Conservation (phyloP, 2,329 filamentous ascomycete species). For the Mycosphaerella sp. region DNA sequence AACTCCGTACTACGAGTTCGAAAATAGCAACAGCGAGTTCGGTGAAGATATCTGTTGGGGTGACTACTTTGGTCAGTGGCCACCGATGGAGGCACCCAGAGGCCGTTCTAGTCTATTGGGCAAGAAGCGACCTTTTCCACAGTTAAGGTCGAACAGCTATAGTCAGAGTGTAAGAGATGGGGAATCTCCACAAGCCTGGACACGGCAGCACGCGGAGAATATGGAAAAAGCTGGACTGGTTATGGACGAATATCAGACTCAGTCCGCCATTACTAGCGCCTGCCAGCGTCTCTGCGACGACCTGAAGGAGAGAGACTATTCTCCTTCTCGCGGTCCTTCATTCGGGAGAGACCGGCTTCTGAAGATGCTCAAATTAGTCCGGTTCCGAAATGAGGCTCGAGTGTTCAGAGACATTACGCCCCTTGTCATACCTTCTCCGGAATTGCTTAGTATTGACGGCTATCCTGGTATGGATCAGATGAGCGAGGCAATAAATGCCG, state of each 20-base stretch:
- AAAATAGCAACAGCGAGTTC: slow-evolving; percentile 1
- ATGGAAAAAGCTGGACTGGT: slow-evolving; percentile 15
- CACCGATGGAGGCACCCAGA: neutral
- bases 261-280: slow-evolving; percentile 4
- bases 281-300: slow-evolving; percentile 10
- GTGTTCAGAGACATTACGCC: slow-evolving; percentile 6
- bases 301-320: neutral
- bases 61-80: slow-evolving; percentile 11
- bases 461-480: slow-evolving; percentile 1
- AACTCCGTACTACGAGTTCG: neutral
- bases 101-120: neutral
- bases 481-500: slow-evolving; percentile 6
- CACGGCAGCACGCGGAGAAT: slow-evolving; percentile 13
- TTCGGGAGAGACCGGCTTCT: neutral
- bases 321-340: neutral
- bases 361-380: neutral
- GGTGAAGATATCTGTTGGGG: slow-evolving; percentile 4
- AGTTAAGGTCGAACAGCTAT: slow-evolving; percentile 9
- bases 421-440: slow-evolving; percentile 5
- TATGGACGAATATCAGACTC: slow-evolving; percentile 10
- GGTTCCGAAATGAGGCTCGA: slow-evolving; percentile 2
- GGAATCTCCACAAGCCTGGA: slow-evolving; percentile 14
- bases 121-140: slow-evolving; percentile 1
- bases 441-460: slow-evolving; percentile 6
- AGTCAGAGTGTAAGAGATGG: slow-evolving; percentile 13